phyloP scores from a whole-genome alignment of 176 grass and related monocot species.

The Thalia dealbata region DNA sequence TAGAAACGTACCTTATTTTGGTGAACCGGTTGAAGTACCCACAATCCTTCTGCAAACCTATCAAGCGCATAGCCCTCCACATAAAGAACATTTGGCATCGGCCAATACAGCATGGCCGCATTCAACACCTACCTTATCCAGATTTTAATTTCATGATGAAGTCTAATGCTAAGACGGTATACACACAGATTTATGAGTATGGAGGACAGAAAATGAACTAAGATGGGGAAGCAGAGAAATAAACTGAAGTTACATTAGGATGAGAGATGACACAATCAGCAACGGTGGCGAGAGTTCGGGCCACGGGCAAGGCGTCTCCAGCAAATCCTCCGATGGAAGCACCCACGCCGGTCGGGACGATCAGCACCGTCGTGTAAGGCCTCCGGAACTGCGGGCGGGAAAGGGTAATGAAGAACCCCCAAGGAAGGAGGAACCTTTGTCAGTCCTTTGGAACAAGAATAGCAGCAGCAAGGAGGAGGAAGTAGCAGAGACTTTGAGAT shows the following conservation, averaged over 20 bases:
- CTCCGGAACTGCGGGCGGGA: constrained; percentile 30
- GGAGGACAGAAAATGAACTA: neutral
- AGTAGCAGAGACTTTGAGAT: neutral
- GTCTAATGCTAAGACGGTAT: neutral
- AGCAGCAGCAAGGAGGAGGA: neutral
- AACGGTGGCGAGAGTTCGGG: constrained; percentile 44
- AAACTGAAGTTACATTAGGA: constrained; percentile 47
- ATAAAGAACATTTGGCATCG: constrained; percentile 68
- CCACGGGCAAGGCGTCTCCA: constrained; percentile 78
- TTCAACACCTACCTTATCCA: constrained; percentile 48
- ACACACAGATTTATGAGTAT: neutral
- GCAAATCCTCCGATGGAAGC: constrained; percentile 72
- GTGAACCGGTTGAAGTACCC: constrained; percentile 75
- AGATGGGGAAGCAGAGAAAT: neutral
- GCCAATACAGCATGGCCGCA: constrained; percentile 90
- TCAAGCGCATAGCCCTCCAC: constrained; percentile 88
- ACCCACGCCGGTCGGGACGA: constrained; percentile 79
- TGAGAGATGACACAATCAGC: constrained; percentile 85
- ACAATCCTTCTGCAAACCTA: constrained; percentile 60
- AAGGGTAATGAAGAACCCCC: neutral
- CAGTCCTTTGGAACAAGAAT: neutral
- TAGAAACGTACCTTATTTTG: constrained; percentile 60
- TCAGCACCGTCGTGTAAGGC: constrained; percentile 76
- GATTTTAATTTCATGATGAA: neutral
- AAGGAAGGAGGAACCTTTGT: neutral